Evolutionary conservation across 2,329 filamentous ascomycete genomes (phyloP).

Genomic region (Endoconidiophora polonica): DNA sequence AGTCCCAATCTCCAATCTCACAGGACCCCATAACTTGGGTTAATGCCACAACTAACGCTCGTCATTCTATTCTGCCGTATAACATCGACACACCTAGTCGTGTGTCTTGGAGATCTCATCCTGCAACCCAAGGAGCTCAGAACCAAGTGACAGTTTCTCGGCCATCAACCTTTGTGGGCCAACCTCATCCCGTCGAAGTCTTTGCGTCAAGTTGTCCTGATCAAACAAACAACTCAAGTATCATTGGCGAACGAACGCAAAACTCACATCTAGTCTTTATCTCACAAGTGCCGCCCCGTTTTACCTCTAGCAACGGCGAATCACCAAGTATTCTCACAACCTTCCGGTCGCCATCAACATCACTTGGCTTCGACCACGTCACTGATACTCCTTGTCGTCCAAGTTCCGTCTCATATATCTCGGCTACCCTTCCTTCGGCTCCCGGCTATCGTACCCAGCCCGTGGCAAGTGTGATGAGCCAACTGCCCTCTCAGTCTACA

Average conservation of each 20-base stretch:
- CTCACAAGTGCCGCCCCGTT: conserved; percentile 4
- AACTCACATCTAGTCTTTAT: neutral
- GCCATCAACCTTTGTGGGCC: no score
- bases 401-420: neutral
- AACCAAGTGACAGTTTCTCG: no score
- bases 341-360: conserved; percentile 1
- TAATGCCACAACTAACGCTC: no score
- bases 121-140: no score
- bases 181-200: no score
- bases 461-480: conserved; percentile 2
- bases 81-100: no score
- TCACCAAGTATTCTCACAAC: conserved; percentile 1
- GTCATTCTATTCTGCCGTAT: no score
- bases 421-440: neutral
- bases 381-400: neutral
- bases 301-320: neutral
- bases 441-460: neutral
- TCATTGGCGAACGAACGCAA: no score
- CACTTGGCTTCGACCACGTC: neutral
- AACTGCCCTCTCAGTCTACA: conserved; percentile 1
- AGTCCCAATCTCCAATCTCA: neutral
- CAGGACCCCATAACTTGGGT: neutral
- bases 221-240: no score
- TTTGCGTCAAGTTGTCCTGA: no score
- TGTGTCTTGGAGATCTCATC: no score